Evolutionary conservation across 495 filamentous ascomycete genomes (phyloP).

Genomic region (Stereocaulon alpinum): DNA sequence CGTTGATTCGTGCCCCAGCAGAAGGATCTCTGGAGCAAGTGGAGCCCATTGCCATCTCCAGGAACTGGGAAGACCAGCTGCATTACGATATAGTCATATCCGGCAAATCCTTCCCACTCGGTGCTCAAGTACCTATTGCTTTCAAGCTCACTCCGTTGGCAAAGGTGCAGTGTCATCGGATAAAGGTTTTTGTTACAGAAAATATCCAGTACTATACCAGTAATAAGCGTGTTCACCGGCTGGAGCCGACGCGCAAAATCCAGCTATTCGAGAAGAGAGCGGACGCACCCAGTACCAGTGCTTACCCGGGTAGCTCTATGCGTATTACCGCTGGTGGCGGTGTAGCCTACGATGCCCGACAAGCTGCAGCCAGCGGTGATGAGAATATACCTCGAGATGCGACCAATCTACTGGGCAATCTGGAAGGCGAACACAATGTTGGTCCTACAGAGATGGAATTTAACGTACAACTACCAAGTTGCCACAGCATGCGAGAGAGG

Average conservation of each 20-base stretch:
- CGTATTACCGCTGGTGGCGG: conserved; percentile 76
- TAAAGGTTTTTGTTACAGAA: conserved; percentile 92
- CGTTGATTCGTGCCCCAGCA: conserved; percentile 76
- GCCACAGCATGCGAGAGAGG: conserved; percentile 70
- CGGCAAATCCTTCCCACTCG: conserved; percentile 93
- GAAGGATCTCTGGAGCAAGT: conserved; percentile 88
- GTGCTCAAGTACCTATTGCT: conserved; percentile 86
- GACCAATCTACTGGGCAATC: conserved; percentile 72
- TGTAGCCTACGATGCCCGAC: conserved; percentile 51
- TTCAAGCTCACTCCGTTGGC: conserved; percentile 95
- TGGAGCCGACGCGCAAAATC: conserved; percentile 77
- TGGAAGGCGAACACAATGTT: conserved; percentile 54
- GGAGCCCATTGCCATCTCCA: conserved; percentile 92
- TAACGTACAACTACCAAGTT: conserved; percentile 88
- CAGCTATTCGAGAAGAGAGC: conserved; percentile 84
- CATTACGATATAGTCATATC: conserved; percentile 99
- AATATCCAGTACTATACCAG: conserved; percentile 88
- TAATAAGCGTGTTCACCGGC: conserved; percentile 77
- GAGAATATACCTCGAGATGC: conserved; percentile 44
- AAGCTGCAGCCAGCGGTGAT: conserved; percentile 48
- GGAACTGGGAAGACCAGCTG: conserved; percentile 96
- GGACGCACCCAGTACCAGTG: conserved; percentile 64
- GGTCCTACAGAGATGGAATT: conserved; percentile 97
- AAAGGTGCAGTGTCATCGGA: conserved; percentile 92
- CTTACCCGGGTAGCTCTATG: conserved; percentile 71